Conservation (phyloP, 768 basidiomycete genomes). For the Kwoniella bestiolae region DNA sequence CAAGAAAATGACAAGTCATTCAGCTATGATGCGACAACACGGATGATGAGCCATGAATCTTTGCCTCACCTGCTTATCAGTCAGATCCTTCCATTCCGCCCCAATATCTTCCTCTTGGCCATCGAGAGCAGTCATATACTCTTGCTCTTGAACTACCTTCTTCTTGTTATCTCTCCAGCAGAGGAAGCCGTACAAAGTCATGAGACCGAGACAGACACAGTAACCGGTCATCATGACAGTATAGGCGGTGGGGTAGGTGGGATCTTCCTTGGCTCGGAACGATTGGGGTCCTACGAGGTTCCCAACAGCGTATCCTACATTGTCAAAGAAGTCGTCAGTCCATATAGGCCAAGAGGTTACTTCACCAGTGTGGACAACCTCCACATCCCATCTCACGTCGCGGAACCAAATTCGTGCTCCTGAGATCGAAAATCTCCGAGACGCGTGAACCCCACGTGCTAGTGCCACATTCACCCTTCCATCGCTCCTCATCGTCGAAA, state of each 20-base stretch:
- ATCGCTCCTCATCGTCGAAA: conserved; percentile 22
- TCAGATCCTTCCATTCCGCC: conserved; percentile 44
- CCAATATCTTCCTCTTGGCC: conserved; percentile 25
- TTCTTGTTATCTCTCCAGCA: conserved; percentile 42
- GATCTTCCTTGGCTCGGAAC: conserved; percentile 39
- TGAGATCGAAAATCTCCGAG: neutral
- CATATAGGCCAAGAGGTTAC: too few species aligned
- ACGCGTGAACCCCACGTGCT: neutral
- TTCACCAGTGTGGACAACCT: too few species aligned
- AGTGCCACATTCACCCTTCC: conserved; percentile 5
- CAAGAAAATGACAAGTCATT: neutral
- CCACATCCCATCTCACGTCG: too few species aligned
- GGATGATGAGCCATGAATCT: neutral
- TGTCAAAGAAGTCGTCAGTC: neutral
- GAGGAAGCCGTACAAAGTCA: conserved; percentile 27
- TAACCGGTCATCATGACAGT: conserved; percentile 38
- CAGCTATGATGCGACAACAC: too few species aligned
- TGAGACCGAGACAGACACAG: conserved; percentile 26
- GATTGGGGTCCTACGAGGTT: conserved; percentile 38
- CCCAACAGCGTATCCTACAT: conserved; percentile 24
- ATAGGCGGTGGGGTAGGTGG: conserved; percentile 38
- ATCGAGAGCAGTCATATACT: conserved; percentile 22
- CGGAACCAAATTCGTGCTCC: too few species aligned
- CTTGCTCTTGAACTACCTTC: conserved; percentile 32
- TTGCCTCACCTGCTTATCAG: conserved; percentile 36